Evolutionary conservation across 805 yeast species (phyloP), one percentile per base, ranked within the genome.

Genomic region (Zygosaccharomyces pseudorouxii): DNA sequence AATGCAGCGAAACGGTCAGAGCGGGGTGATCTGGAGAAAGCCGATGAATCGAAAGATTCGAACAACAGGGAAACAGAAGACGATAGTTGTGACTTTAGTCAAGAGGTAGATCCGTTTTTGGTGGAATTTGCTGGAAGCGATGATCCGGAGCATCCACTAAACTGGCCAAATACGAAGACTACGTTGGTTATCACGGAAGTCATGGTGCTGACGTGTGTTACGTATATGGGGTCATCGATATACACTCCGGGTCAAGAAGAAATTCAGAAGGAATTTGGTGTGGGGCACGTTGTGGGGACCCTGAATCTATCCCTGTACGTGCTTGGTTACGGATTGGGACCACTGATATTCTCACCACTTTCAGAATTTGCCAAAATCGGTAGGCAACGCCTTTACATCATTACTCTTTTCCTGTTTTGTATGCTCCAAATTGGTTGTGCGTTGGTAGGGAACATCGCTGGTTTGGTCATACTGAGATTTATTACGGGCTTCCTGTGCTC

Each of bases 321-420:
- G 6, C 55, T 80, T 19, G 86, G 85, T 5, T 80, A 81, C 57
- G 86, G 82, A 44, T 42, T 79, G 16, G 84, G 84, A 1, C 84
- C 84, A 2, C 67, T 81, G 69, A 52, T 79, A 2, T 76, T 79
- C 46, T 75, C 83, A 0, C 86, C 86, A 4, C 55, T 81, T 51
- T 75, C 82, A 8, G 86, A 81, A 59, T 71, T 77, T 41, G 76
- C 80, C 2, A 59, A 63, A 3, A 60, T 78, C 41, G 86, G 86
- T 9, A 71, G 85, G 52, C 77, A 76, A 47, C 66, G 71, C 25
- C 71, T 78, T 36, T 81, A 79, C 51, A 67, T 74, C 29, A 42
- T 64, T 20, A 70, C 84, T 2, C 62, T 79, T 36, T 64, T 77
- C 47, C 38, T 78, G 3, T 81, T 78, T 52, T 60, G 70, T 46